Evolutionary conservation across 148 eudicot species (phyloP), one percentile per base, ranked within the genome.

Genomic region (Amaranthus palmeri): DNA sequence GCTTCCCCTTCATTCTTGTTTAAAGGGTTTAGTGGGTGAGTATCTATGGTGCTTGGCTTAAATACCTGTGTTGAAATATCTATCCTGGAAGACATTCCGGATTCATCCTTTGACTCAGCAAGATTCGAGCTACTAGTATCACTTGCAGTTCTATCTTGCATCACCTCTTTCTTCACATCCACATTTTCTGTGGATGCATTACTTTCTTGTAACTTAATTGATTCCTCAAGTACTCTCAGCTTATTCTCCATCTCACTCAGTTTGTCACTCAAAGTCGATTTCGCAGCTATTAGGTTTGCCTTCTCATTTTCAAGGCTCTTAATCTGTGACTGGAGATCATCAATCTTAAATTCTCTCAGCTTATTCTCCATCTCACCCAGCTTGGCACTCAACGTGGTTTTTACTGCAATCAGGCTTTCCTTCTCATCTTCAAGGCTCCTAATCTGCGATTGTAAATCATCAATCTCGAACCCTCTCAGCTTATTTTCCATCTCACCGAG

Each of bases 401-500:
- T 82, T 49, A 79, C 91, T 51, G 84, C 89, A 48, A 81, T 81
- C 75, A 90, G 73, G 56, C 58, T 79, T 15, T 86, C 86, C 81
- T 90, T 95, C 48, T 95, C 92, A 41, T 78, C 86, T 74, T 92
- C 93, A 78, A 95, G 82, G 71, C 61, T 82, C 73, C 61, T 85
- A 72, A 92, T 83, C 48, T 89, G 93, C 15, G 74, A 71, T 12
- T 90, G 96, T 13, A 95, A 87, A 51, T 88, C 97, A 70, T 84
- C 83, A 3, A 86, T 79, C 73, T 92, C 93, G 8, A 78, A 77
- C 64, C 83, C 87, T 52, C 92, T 87, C 76, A 92, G 93, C 80
- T 87, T 90, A 74, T 78, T 83, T 41, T 90, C 99, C 65, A 95
- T 90, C 81, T 91, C 89, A 70, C 92, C 93, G 6, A 92, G 67